Evolutionary conservation across 805 yeast species (phyloP), one percentile per base, ranked within the genome.

Genomic region (Yarrowia yakushimensis): DNA sequence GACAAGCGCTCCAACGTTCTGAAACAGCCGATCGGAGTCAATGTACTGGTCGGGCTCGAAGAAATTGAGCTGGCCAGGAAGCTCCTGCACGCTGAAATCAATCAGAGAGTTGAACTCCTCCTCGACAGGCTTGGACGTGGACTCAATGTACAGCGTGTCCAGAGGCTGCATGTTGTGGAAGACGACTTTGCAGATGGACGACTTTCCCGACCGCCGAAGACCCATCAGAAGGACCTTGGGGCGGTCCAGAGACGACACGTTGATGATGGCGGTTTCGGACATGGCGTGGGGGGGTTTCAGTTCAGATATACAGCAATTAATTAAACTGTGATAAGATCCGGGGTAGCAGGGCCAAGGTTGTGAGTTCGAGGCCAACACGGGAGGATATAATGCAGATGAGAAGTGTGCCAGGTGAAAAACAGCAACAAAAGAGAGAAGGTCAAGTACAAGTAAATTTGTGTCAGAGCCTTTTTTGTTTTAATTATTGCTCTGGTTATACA

Each of bases 161-260:
- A 91, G 78, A 1, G 99, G 97, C 71, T 89, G 96, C 96, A 94
- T 90, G 71, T 90, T 88, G 73, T 93, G 97, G 74, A 94, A 94
- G 1, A 94, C 96, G 13, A 94, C 98, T 71, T 93, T 91, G 70
- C 97, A 86, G 31, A 94, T 94, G 3, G 97, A 91, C 9, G 97
- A 90, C 74, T 94, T 94, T 13, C 99, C 99, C 60, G 67, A 79
- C 82, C 84, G 74, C 70, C 97, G 82, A 34, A 91, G 80, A 1
- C 97, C 97, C 97, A 91, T 89, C 63, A 91, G 74, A 27, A 91
- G 79, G 48, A 91, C 85, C 37, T 91, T 87, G n/a, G 96, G 96
- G 71, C 64, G 48, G 46, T 68, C 70, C 48, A 55, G 22, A 8
- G 59, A 52, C 28, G 61, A 39, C 22, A 55, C 61, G 22, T 55